Evolutionary conservation across 1,139 yeast species (phyloP), one percentile per base, ranked within the genome.

Genomic region (Yamadazyma triangularis): DNA sequence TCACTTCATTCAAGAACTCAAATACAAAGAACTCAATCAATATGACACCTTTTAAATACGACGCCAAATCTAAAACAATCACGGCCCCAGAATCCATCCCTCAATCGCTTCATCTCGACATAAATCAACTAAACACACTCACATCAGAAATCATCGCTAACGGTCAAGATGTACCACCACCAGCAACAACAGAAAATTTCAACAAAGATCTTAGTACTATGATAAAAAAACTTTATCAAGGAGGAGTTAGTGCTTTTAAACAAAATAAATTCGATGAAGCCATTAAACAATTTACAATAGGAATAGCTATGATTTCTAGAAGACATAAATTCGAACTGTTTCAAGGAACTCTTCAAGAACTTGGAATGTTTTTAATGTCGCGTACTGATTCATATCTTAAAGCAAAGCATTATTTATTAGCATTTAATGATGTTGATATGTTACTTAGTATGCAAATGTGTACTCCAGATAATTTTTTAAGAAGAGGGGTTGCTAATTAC

Each of bases 291-390:
- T 77, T 85, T 48, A 57, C 79, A 8, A 64, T 87, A 37, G 96
- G 95, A 1, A 66, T 91, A 26, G 94, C 86, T 34, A 76, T 88
- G 77, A 83, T 89, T 13, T 62, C 74, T 39, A 78, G 85, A 44
- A 75, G 97, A 54, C 79, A 88, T 21, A 80, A 85, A 47, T 88
- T 89, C 72, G 98, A 91, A 54, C 69, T 89, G 8, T 84, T 88
- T 48, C 88, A 77, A 42, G 73, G 80, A 25, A 82, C 89, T 23
- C 59, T 88, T 34, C 89, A 83, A 48, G 97, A 91, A 53, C 60
- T 85, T 34, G 71, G 80, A 29, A 68, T 76, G 47, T 73, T 87
- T 50, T 59, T 89, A 35, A 81, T 79, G 64, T 82, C 87, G 34
- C 72, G 96, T 42, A 79, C 95, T 14, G 97, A 89, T 49, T 85